phyloP scores from a whole-genome alignment of 176 grass and related monocot species.

The Tillandsia leiboldiana region DNA sequence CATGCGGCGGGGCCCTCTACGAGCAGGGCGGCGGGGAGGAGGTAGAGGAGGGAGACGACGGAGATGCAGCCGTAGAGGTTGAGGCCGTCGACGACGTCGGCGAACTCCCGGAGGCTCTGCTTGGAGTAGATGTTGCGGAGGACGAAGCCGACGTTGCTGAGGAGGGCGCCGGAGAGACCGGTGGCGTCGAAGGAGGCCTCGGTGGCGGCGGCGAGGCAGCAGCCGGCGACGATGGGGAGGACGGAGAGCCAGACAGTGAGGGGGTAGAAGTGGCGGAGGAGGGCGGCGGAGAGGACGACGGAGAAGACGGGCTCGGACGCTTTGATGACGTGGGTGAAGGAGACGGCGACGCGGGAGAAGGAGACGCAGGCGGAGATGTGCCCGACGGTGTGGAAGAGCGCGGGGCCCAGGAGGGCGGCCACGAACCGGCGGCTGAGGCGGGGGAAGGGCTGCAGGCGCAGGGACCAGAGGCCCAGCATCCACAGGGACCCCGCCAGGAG shows the following conservation, averaged over 20 bases:
- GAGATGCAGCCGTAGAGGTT: conserved; percentile 42
- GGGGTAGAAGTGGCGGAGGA: conserved; percentile 32
- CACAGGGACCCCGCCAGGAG: conserved; percentile 31
- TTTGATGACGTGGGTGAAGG: conserved; percentile 45
- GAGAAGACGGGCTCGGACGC: conserved; percentile 38
- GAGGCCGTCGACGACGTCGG: conserved; percentile 30
- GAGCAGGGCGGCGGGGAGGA: conserved; percentile 32
- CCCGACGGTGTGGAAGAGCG: conserved; percentile 34
- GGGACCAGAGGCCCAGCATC: conserved; percentile 30
- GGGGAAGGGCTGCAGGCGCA: conserved; percentile 25
- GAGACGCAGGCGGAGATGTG: conserved; percentile 45
- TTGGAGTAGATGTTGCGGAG: conserved; percentile 44
- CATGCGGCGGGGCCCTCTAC: conserved; percentile 31
- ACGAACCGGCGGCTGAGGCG: conserved; percentile 21
- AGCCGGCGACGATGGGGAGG: conserved; percentile 33
- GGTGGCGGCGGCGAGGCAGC: conserved; percentile 28
- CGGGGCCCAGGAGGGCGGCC: conserved; percentile 30
- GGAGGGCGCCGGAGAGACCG: conserved; percentile 29
- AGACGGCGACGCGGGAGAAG: conserved; percentile 39
- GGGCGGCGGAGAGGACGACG: conserved; percentile 27
- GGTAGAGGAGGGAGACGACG: conserved; percentile 31
- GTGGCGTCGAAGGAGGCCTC: conserved; percentile 28
- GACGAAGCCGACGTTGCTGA: conserved; percentile 35
- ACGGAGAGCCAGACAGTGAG: conserved; percentile 34
- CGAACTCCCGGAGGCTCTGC: conserved; percentile 30